These are phyloP conservation scores for Boletus subparvulus DNA, from an alignment of 768 basidiomycete species.

Conservation along the genomic window DNA sequence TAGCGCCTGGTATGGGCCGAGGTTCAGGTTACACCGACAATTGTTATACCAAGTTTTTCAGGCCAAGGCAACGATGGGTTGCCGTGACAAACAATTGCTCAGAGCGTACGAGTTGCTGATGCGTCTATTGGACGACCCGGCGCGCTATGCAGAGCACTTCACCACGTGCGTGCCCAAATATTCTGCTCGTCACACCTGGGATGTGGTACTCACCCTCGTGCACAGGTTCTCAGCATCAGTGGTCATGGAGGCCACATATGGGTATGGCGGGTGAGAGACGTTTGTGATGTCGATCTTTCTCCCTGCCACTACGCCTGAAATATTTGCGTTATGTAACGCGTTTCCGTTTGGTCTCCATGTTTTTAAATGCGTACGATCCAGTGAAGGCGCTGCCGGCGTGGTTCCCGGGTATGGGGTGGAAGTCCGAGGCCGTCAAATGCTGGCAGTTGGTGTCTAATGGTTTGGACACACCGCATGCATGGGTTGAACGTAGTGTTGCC, in stretches of 20 bases:
- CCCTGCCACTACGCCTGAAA: background rate
- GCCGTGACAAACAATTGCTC: slow-evolving; percentile 16
- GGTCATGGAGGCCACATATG: slow-evolving; percentile 20
- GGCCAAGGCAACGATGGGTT: slow-evolving; percentile 6
- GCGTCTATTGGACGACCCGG: slow-evolving; percentile 8
- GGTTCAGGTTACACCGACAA: slow-evolving; percentile 23
- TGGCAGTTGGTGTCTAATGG: background rate
- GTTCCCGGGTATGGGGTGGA: slow-evolving; percentile 29
- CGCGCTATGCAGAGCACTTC: too few species aligned
- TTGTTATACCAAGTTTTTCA: slow-evolving; percentile 21
- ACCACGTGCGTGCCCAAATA: background rate
- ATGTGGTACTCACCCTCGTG: background rate
- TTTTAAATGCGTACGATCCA: background rate
- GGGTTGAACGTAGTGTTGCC: slow-evolving; percentile 9
- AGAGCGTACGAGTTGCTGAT: slow-evolving; percentile 11
- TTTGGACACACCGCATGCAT: slow-evolving; percentile 11
- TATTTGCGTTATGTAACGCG: background rate
- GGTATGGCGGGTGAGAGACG: slow-evolving; percentile 8
- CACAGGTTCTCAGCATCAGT: background rate
- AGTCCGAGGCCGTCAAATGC: slow-evolving; percentile 14
- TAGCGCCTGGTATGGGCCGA: slow-evolving; percentile 20
- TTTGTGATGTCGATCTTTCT: slow-evolving; percentile 7
- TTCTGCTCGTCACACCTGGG: background rate
- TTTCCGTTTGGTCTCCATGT: slow-evolving; percentile 6
- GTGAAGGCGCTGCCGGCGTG: slow-evolving; percentile 23